Base-by-base conservation (phyloP, 2,329 filamentous ascomycete species). In the Ceratocystiopsis minuta region DNA sequence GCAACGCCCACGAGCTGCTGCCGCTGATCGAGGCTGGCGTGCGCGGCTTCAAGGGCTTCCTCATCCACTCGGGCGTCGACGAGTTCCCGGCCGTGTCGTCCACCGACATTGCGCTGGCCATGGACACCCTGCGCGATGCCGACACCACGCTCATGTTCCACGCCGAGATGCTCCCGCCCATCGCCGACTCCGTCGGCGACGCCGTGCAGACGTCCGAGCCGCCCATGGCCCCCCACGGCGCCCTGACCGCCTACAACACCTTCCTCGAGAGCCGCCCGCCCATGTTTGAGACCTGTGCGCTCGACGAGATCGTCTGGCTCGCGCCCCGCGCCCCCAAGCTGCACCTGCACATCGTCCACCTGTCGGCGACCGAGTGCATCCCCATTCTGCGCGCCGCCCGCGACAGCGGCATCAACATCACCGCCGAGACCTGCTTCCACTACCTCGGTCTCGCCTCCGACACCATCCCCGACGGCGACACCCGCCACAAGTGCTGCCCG, bases 61-160 rank as follows among this genome's bases (percentile, higher is more conserved):
- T 98, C 52, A 96, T 96, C 55, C 86, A 96, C 57, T 94, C 85
- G 53, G 90, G 90, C 54, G 88, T 95, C 37, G 85, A 94, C 37
- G 90, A 98, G 56, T 98, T 98, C 58, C 90, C 90, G 0, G 85
- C 86, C 20, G 79, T 96, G n/a, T 80, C 80, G 0, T 70, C 82
- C 1, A 58, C 62, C 14, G 90, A 96, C 57, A 81, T 96, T 44
- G 66, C 72, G 1, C 70, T 81, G 34, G 87, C 82, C 36, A 87
- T 98, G 72, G 65, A 67, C 28, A 82, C 80, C 38, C 72, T 98
- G 46, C 81, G 82, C 46, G 76, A 84, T 51, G 72, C 78, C 42
- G 72, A 84, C 16, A 96, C 90, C 2, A 93, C 86, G 0, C 75
- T 96, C 52, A 96, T 98, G 88, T 98, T 98, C 65, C 90, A 98